A percentile compares a stretch with the other conserved stretches of the same genome.
phyloP scores from a whole-genome alignment of 129 eudicot species.

The Escallonia rubra region DNA sequence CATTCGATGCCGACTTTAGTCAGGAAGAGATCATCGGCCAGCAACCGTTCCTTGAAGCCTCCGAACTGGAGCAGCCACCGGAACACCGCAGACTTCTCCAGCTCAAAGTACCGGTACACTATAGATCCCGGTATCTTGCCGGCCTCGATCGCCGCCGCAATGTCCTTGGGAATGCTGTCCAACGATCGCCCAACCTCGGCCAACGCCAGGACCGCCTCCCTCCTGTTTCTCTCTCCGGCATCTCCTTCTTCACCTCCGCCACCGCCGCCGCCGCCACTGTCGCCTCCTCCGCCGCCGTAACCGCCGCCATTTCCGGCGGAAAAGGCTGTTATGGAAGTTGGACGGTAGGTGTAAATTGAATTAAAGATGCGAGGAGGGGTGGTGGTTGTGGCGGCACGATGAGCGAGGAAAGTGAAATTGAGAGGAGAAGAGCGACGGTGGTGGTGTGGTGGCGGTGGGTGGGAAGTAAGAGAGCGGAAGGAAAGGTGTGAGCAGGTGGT shows the following conservation, averaged over 20 bases:
- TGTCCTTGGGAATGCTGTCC: constrained; percentile 76
- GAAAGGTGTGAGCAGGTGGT: no score
- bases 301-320: constrained; percentile 21
- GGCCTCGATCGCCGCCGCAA: constrained; percentile 59
- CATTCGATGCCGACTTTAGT: constrained; percentile 76
- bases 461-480: background rate
- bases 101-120: constrained; percentile 51
- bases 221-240: constrained; percentile 29
- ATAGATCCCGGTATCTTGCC: constrained; percentile 70
- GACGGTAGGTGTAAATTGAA: background rate
- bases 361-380: background rate
- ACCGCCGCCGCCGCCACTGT: constrained; percentile 26
- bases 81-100: constrained; percentile 52
- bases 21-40: constrained; percentile 92
- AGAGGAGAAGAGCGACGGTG: no score
- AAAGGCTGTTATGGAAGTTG: constrained; percentile 18
- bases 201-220: constrained; percentile 63
- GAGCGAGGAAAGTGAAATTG: background rate
- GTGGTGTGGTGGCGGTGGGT: constrained; percentile 15
- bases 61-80: constrained; percentile 43
- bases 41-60: constrained; percentile 50
- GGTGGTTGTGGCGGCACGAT: constrained; percentile 12
- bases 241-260: constrained; percentile 31
- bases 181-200: constrained; percentile 56
- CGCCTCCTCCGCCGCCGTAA: constrained; percentile 8